Percentiles rank a stretch among this genome's conserved stretches.
Evolutionary conservation across 176 grass and related monocot genomes (phyloP).

Genomic region (Paspalum notatum): DNA sequence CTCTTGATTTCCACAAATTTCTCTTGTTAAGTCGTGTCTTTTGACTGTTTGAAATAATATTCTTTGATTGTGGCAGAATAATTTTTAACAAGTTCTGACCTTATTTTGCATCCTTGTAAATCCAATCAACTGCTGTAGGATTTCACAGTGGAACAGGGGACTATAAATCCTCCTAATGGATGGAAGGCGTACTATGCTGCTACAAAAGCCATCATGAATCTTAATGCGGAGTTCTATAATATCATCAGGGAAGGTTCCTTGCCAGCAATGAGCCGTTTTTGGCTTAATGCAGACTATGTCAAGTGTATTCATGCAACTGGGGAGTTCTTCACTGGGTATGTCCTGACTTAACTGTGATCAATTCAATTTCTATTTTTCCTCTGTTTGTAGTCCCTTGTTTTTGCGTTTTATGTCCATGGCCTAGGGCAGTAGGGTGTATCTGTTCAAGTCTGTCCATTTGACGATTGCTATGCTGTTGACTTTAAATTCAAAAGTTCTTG

Average conservation of each 20-base stretch:
- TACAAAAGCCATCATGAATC: constrained; percentile 85
- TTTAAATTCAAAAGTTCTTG: not conserved
- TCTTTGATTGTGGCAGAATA: not conserved
- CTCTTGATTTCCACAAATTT: constrained; percentile 20
- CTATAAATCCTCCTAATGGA: constrained; percentile 71
- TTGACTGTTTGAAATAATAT: not conserved
- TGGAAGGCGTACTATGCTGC: constrained; percentile 98
- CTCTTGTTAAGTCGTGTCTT: not conserved
- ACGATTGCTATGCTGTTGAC: not conserved
- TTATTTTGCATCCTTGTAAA: constrained; percentile 17
- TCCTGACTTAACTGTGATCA: constrained; percentile 10
- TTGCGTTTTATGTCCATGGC: not conserved
- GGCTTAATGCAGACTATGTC: constrained; percentile 88
- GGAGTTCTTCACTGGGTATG: constrained; percentile 83
- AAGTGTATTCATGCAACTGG: constrained; percentile 84
- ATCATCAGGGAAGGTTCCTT: constrained; percentile 92
- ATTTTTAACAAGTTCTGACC: not conserved
- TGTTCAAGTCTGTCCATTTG: not conserved
- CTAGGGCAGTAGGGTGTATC: not conserved
- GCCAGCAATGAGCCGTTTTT: constrained; percentile 80
- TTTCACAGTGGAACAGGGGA: constrained; percentile 84
- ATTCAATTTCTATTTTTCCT: not conserved
- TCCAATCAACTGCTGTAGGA: constrained; percentile 59
- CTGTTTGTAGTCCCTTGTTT: not conserved
- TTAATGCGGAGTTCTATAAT: constrained; percentile 89